Conservation (phyloP, 2,329 filamentous ascomycete species). For the Pseudogymnoascus sp. region DNA sequence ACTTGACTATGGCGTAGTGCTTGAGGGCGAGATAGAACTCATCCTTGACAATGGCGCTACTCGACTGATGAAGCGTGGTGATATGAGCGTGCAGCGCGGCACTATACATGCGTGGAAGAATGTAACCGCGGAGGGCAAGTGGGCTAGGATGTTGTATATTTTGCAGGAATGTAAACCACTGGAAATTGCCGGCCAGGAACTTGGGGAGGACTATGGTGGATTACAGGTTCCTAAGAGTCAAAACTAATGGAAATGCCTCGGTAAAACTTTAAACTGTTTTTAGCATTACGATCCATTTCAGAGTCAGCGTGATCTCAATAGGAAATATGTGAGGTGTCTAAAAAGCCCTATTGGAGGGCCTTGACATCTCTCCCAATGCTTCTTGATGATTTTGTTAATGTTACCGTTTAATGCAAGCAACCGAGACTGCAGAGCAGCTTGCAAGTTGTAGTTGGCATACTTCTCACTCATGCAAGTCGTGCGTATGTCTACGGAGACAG, state of each 20-base stretch:
- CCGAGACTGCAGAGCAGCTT: not conserved
- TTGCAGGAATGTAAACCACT: slow-evolving; percentile 15
- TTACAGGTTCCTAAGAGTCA: slow-evolving; percentile 6
- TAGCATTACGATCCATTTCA: not conserved
- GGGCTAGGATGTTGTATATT: slow-evolving; percentile 23
- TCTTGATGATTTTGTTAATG: not conserved
- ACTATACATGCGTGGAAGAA: slow-evolving; percentile 24
- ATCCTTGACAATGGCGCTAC: slow-evolving; percentile 19
- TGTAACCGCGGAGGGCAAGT: slow-evolving; percentile 13
- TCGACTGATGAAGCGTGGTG: slow-evolving; percentile 17
- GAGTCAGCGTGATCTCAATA: not conserved
- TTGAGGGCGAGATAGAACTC: slow-evolving; percentile 21
- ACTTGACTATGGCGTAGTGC: slow-evolving; percentile 22
- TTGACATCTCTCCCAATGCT: not conserved
- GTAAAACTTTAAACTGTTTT: not conserved
- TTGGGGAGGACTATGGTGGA: slow-evolving; percentile 18
- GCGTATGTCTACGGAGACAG: not conserved
- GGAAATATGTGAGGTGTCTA: not conserved
- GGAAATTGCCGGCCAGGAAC: slow-evolving; percentile 13
- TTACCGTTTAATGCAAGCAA: not conserved
- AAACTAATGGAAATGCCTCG: not conserved
- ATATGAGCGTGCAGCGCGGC: slow-evolving; percentile 20
- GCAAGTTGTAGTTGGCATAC: not conserved
- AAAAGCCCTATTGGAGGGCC: not conserved
- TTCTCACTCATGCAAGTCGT: not conserved